Conservation (phyloP, 169 alveolate species). For the Cystoisospora suis region DNA sequence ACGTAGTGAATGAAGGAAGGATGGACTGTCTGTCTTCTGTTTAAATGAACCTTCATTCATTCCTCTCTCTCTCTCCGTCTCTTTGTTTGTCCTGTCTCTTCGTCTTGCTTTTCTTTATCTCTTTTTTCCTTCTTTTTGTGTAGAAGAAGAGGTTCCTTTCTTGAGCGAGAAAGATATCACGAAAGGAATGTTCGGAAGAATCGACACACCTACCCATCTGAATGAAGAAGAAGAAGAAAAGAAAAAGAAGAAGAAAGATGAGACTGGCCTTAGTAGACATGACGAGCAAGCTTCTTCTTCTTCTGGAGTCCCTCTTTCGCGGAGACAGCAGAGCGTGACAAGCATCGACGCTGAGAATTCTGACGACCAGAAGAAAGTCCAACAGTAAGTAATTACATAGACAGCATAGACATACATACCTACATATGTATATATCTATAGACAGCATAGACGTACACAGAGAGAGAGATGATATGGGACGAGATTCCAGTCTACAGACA, state of each 20-base stretch:
- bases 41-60: too few species aligned
- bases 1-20: too few species aligned
- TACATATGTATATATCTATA: not conserved
- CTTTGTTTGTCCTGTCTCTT: not conserved
- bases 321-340: not conserved
- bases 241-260: not conserved
- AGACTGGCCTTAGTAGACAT: not conserved
- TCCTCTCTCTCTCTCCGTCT: not conserved
- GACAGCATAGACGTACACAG: too few species aligned
- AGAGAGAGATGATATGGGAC: too few species aligned
- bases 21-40: too few species aligned
- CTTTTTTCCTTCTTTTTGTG: conserved; percentile 53
- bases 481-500: too few species aligned
- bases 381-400: conserved; percentile 26
- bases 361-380: not conserved
- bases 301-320: not conserved
- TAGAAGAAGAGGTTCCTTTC: conserved; percentile 71
- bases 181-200: conserved; percentile 49
- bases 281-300: not conserved
- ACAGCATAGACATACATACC: not conserved
- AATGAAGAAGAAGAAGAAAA: not conserved
- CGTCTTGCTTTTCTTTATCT: not conserved
- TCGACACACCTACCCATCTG: not conserved
- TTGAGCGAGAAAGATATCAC: conserved; percentile 51
- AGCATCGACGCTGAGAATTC: not conserved